Conservation (phyloP, 1,284 basidiomycete species). For the Cutaneotrichosporon sp. region DNA sequence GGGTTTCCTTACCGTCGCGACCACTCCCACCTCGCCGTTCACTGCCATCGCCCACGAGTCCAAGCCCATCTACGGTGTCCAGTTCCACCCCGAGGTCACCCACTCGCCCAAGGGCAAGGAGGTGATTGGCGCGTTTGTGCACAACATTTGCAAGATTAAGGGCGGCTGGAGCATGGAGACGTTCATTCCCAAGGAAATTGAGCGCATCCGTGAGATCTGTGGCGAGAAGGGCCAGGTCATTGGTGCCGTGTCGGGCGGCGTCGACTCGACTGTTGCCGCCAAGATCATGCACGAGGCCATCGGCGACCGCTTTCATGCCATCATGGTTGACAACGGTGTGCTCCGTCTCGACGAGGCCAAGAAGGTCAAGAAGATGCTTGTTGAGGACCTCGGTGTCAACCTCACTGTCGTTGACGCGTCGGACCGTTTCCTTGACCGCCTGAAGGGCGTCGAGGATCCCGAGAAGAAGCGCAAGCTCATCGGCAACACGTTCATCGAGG, state of each 20-base stretch:
- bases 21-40: slow-evolving; percentile 81
- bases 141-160: slow-evolving; percentile 76
- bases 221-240: slow-evolving; percentile 93
- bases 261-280: slow-evolving; percentile 96
- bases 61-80: slow-evolving; percentile 90
- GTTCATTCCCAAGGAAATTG: slow-evolving; percentile 96
- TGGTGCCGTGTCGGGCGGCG: slow-evolving; percentile 94
- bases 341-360: slow-evolving; percentile 84
- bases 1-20: slow-evolving; percentile 82
- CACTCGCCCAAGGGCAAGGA: slow-evolving; percentile 87
- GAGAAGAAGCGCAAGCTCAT: slow-evolving; percentile 98
- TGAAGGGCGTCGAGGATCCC: slow-evolving; percentile 89
- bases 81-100: slow-evolving; percentile 99
- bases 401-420: slow-evolving; percentile 94
- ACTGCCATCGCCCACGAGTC: slow-evolving; percentile 88
- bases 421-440: slow-evolving; percentile 81
- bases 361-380: slow-evolving; percentile 94
- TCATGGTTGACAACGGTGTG: slow-evolving; percentile 99
- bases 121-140: slow-evolving; percentile 82
- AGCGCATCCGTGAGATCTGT: slow-evolving; percentile 89
- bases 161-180: slow-evolving; percentile 94
- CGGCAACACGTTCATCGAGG: slow-evolving; percentile 97
- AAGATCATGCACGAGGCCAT: slow-evolving; percentile 99
- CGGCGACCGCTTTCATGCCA: slow-evolving; percentile 96
- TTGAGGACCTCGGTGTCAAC: slow-evolving; percentile 90